Evolutionary conservation across 78 protist genomes (phyloP), one percentile per base, ranked within the genome.

Genomic region (Anaeramoeba ignava): DNA sequence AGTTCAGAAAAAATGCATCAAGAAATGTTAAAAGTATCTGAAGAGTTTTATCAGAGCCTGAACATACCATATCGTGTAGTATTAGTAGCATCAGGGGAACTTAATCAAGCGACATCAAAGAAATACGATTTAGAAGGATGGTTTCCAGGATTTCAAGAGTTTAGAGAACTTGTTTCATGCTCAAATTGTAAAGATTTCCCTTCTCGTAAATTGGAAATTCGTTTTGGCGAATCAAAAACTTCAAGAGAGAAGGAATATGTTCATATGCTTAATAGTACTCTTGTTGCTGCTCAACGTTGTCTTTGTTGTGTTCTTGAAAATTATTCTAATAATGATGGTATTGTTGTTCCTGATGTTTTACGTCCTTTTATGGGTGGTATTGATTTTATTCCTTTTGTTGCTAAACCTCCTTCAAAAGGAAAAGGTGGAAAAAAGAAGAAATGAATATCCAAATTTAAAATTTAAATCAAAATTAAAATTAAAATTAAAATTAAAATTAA

Each of bases 161-260:
- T 67, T 94, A 91, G 99, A 39, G 99, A 98, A 88, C 91, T 98
- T 33, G 99, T 98, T 73, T 97, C 99, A 33, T 95, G 98, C 94
- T 96, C 99, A 81, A 98, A 98, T 93, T 98, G 99, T 92, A 94
- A 97, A 33, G 99, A 96, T 90, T 98, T 95, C 93, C 98, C 94
- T 89, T 84, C 96, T n/a, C 91, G 98, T 79, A 84, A 87, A 42
- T 86, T 96, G 31, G 88, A 89, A 82, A 85, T 89, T 81, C 92
- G 97, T 41, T 94, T 85, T 78, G 96, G 96, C 79, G 33, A 27
- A 36, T 27, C 39, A 79, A 78, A 81, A 80, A 93, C 89, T 88
- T 80, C 83, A 81, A 90, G 83, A 79, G 91, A 40, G 81, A 92
- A 92, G 92, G 83, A 84, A 83, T 95, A 91, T 92, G 98, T 95